phyloP scores from a whole-genome alignment of 176 grass and related monocot genomes.

The Hsuehochloa calcarea region DNA sequence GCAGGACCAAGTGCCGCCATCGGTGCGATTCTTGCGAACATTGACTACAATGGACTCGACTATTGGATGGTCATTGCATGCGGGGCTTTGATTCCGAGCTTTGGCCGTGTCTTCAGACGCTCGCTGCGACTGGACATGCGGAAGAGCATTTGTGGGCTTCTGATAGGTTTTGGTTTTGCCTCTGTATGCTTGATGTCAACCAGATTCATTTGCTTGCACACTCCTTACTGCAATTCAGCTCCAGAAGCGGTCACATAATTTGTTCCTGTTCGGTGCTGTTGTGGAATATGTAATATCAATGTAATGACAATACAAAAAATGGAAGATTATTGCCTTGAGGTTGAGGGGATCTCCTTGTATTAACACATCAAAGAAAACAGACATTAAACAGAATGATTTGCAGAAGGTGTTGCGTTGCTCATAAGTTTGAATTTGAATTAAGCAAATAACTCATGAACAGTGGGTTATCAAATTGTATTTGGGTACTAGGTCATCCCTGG shows the following conservation, averaged over 20 bases:
- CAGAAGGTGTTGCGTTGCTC: background rate
- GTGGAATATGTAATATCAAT: constrained; percentile 41
- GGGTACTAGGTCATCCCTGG: no score
- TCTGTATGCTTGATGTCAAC: constrained; percentile 88
- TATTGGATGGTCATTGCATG: constrained; percentile 94
- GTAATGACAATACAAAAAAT: constrained; percentile 25
- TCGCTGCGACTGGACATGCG: constrained; percentile 63
- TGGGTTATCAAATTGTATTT: no score
- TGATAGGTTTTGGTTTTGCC: constrained; percentile 80
- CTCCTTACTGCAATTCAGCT: constrained; percentile 97
- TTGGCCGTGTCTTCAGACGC: constrained; percentile 64
- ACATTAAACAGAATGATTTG: background rate
- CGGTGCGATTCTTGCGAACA: constrained; percentile 73
- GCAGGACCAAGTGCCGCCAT: constrained; percentile 79
- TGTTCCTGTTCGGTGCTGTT: background rate
- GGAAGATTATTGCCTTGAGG: background rate
- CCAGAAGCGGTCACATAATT: constrained; percentile 91
- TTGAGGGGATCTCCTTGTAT: background rate
- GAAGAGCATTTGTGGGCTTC: constrained; percentile 64
- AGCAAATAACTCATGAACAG: no score
- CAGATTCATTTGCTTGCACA: constrained; percentile 92
- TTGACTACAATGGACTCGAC: constrained; percentile 78
- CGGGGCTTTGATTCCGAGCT: constrained; percentile 76
- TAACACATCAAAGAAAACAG: background rate
- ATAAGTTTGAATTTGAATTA: no score